These are phyloP conservation scores for Trichophyton schoenleinii DNA, from an alignment of 2,329 filamentous ascomycete genomes.

Conservation along the genomic window DNA sequence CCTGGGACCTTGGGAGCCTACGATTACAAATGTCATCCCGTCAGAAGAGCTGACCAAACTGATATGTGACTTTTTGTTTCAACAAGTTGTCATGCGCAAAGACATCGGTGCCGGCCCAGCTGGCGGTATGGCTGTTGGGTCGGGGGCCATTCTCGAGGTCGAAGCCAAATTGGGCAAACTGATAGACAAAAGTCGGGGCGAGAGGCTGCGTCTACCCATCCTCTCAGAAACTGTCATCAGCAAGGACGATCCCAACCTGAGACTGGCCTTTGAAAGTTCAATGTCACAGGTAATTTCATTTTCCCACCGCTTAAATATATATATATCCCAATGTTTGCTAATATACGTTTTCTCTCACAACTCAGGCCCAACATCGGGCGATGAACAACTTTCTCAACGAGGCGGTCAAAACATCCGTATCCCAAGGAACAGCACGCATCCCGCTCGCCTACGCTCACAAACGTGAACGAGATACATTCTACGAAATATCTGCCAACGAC, in stretches of 20 bases:
- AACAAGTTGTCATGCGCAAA: slow-evolving; percentile 55
- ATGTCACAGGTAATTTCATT: slow-evolving; percentile 65
- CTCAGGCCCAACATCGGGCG: slow-evolving; percentile 61
- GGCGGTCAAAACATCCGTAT: slow-evolving; percentile 42
- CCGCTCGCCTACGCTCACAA: slow-evolving; percentile 66
- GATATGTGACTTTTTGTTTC: slow-evolving; percentile 71
- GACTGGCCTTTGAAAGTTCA: slow-evolving; percentile 65
- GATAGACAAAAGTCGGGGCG: slow-evolving; percentile 57
- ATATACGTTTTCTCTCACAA: slow-evolving; percentile 14
- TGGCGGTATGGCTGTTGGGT: slow-evolving; percentile 45
- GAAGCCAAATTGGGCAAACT: slow-evolving; percentile 86
- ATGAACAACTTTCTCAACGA: slow-evolving; percentile 81
- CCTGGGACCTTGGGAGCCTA: slow-evolving; percentile 38
- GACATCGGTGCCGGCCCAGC: slow-evolving; percentile 45
- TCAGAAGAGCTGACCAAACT: slow-evolving; percentile 61
- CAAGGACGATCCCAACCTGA: slow-evolving; percentile 39
- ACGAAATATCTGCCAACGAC: slow-evolving; percentile 52
- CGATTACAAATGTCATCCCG: slow-evolving; percentile 57
- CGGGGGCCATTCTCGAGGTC: slow-evolving; percentile 70
- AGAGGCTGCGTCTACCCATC: slow-evolving; percentile 55
- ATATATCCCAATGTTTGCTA: background rate
- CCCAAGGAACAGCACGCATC: slow-evolving; percentile 24
- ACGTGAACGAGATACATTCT: slow-evolving; percentile 72
- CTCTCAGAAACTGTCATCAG: slow-evolving; percentile 58
- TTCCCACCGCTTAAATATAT: background rate